phyloP scores from a whole-genome alignment of 495 filamentous ascomycete genomes.

The Parathielavia appendiculata region DNA sequence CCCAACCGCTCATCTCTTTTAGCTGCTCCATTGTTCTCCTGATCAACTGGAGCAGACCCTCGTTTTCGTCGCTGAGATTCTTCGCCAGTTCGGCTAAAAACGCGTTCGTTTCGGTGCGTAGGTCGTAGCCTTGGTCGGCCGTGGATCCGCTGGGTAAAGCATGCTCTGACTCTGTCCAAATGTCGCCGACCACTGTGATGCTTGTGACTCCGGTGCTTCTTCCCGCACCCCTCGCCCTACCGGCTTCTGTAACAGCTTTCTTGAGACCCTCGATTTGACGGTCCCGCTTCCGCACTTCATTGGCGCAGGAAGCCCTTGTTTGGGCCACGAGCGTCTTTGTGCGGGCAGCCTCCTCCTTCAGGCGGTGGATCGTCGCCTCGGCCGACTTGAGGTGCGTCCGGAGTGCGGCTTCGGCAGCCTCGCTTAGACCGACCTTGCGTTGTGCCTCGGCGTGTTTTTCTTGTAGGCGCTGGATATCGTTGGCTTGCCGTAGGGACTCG shows the following conservation, averaged over 20 bases:
- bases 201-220: slow-evolving; percentile 48
- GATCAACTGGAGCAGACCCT: slow-evolving; percentile 68
- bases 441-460: slow-evolving; percentile 66
- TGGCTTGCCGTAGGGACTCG: slow-evolving; percentile 63
- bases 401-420: slow-evolving; percentile 65
- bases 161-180: slow-evolving; percentile 33
- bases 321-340: slow-evolving; percentile 74
- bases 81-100: slow-evolving; percentile 87
- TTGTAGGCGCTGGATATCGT: slow-evolving; percentile 54
- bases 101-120: slow-evolving; percentile 82
- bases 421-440: slow-evolving; percentile 67
- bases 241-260: slow-evolving; percentile 58
- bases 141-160: slow-evolving; percentile 44
- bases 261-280: slow-evolving; percentile 83
- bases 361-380: slow-evolving; percentile 60
- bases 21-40: slow-evolving; percentile 65
- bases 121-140: slow-evolving; percentile 59
- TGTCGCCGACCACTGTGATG: slow-evolving; percentile 50
- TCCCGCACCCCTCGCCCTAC: slow-evolving; percentile 42
- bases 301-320: slow-evolving; percentile 79
- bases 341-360: slow-evolving; percentile 75
- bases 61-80: slow-evolving; percentile 89
- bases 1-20: slow-evolving; percentile 72
- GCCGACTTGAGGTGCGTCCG: slow-evolving; percentile 63
- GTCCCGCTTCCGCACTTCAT: slow-evolving; percentile 88